A percentile compares a stretch with the other conserved stretches of the same genome.
These are phyloP conservation scores for Penicillium pancosmium DNA, from an alignment of 495 filamentous ascomycete species.

Conservation along the genomic window DNA sequence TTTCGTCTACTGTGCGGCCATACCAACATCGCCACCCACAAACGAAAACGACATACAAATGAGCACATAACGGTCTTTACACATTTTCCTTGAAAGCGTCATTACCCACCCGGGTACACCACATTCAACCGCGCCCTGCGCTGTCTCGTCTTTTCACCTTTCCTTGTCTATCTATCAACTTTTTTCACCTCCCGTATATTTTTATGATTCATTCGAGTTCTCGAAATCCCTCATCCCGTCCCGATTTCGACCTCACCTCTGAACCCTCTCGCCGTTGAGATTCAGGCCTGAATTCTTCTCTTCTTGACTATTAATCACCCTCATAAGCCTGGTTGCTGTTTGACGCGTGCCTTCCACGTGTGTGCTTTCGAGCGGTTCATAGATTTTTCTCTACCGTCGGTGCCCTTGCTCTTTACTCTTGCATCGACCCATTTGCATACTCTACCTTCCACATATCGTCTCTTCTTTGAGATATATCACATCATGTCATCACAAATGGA, in stretches of 20 bases:
- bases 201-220: conserved; percentile 68
- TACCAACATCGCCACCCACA: conserved; percentile 42
- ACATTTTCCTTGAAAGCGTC: conserved; percentile 48
- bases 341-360: conserved; percentile 47
- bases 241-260: conserved; percentile 16
- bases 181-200: conserved; percentile 46
- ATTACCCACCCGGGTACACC: conserved; percentile 45
- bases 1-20: conserved; percentile 38
- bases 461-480: conserved; percentile 12
- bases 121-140: conserved; percentile 46
- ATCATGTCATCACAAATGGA: conserved; percentile 66
- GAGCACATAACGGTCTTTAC: conserved; percentile 68
- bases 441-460: conserved; percentile 13
- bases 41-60: conserved; percentile 58
- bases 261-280: conserved; percentile 31
- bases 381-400: conserved; percentile 29
- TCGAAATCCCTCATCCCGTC: conserved; percentile 1
- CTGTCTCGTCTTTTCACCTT: conserved; percentile 47
- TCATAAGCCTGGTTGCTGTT: conserved; percentile 45
- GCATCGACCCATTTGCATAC: conserved; percentile 23
- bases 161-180: conserved; percentile 63
- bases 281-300: conserved; percentile 37
- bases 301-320: conserved; percentile 43
- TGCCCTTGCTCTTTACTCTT: conserved; percentile 25
- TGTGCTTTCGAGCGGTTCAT: conserved; percentile 32